phyloP scores from a whole-genome alignment of 2,329 filamentous ascomycete species.

The Fusarium sp. region DNA sequence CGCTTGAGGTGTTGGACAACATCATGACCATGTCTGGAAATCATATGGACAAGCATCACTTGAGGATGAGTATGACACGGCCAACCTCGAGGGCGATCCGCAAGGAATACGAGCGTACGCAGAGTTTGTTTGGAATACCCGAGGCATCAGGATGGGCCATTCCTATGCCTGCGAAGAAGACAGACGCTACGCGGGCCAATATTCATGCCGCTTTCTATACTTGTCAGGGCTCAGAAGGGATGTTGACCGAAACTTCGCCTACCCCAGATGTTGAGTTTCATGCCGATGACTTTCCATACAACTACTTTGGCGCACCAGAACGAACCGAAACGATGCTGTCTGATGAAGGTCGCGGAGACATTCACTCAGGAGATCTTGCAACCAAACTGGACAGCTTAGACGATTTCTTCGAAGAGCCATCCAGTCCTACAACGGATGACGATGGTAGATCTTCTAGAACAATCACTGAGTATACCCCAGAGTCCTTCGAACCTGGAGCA shows the following conservation, averaged over 20 bases:
- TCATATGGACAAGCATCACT: slow-evolving; percentile 91
- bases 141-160: slow-evolving; percentile 97
- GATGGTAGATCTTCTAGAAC: slow-evolving; percentile 70
- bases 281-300: slow-evolving; percentile 84
- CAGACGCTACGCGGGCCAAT: slow-evolving; percentile 84
- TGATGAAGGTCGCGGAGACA: slow-evolving; percentile 77
- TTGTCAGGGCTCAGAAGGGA: slow-evolving; percentile 75
- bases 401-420: slow-evolving; percentile 81
- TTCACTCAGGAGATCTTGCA: slow-evolving; percentile 79
- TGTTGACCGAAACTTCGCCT: slow-evolving; percentile 66
- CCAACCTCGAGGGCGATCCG: slow-evolving; percentile 84
- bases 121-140: slow-evolving; percentile 95
- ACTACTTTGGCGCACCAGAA: slow-evolving; percentile 77
- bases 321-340: slow-evolving; percentile 93
- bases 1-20: slow-evolving; percentile 89
- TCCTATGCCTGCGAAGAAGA: slow-evolving; percentile 89
- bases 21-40: slow-evolving; percentile 95
- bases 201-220: slow-evolving; percentile 97
- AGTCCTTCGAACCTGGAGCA: slow-evolving; percentile 77
- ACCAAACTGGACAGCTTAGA: slow-evolving; percentile 81
- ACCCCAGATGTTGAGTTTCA: slow-evolving; percentile 94
- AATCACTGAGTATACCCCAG: slow-evolving; percentile 71
- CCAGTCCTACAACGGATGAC: slow-evolving; percentile 65
- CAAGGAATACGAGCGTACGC: slow-evolving; percentile 94
- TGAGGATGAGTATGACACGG: slow-evolving; percentile 98